phyloP scores from a whole-genome alignment of 1,139 yeast genomes.

The Zygoascus hellenicus region DNA sequence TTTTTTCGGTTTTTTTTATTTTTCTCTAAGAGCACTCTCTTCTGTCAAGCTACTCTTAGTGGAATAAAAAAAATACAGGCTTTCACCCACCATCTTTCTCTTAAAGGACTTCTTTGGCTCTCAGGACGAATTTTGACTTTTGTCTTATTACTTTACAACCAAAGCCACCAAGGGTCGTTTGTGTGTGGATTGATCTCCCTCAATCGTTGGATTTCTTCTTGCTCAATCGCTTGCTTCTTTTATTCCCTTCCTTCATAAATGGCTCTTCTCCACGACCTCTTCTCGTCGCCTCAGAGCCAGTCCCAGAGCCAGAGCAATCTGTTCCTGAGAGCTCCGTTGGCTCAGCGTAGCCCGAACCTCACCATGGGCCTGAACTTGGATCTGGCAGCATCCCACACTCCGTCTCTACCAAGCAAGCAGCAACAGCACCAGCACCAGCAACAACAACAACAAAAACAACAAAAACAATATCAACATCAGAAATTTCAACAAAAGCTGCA shows the following conservation, averaged over 20 bases:
- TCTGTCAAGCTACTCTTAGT: too few relatives aligned
- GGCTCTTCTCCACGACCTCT: constrained; percentile 8
- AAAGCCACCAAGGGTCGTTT: too few relatives aligned
- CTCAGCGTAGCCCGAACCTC: constrained; percentile 5
- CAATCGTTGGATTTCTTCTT: not conserved
- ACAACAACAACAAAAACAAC: too few relatives aligned
- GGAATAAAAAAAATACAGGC: too few relatives aligned
- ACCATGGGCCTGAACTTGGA: not conserved
- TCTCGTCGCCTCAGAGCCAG: constrained; percentile 3
- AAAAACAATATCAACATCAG: too few relatives aligned
- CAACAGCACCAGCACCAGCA: not conserved
- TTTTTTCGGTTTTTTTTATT: too few relatives aligned
- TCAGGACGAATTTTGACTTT: too few relatives aligned
- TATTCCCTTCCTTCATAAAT: not conserved
- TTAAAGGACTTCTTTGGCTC: too few relatives aligned
- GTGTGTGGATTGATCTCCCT: too few relatives aligned
- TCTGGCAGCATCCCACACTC: not conserved
- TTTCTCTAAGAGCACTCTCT: too few relatives aligned
- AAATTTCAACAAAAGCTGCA: not conserved
- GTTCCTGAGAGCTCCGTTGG: constrained; percentile 7
- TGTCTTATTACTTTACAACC: too few relatives aligned
- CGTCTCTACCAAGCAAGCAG: not conserved
- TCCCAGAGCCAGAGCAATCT: constrained; percentile 3
- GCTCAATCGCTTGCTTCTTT: not conserved
- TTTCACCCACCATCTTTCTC: too few relatives aligned